Conservation (phyloP, 306 rosid genomes). For the Vachellia pachyceras region DNA sequence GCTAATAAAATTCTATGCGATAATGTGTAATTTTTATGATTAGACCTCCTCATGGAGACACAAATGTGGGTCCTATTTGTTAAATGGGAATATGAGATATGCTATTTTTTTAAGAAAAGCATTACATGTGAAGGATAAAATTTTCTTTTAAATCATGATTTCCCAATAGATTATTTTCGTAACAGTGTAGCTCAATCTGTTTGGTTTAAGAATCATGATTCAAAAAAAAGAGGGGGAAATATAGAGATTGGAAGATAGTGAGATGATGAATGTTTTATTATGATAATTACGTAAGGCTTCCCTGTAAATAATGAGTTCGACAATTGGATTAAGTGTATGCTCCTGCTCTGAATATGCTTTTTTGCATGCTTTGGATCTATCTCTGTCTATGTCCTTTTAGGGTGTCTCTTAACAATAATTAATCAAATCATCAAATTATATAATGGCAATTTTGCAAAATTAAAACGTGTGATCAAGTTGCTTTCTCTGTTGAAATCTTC, state of each 20-base stretch:
- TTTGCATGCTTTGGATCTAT: no score
- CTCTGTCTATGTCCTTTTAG: no score
- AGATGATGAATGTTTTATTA: no score
- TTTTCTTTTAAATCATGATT: background rate
- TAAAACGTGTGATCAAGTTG: no score
- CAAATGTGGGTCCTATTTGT: background rate
- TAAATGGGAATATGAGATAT: background rate
- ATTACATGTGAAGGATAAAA: background rate
- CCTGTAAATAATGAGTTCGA: background rate
- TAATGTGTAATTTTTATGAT: conserved; percentile 21
- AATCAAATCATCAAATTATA: no score
- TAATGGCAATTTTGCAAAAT: no score
- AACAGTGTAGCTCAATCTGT: background rate
- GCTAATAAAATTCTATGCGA: background rate
- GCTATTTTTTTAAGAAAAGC: background rate
- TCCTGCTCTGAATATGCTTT: background rate
- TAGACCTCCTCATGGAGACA: background rate
- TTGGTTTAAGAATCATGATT: background rate
- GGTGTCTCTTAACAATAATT: no score
- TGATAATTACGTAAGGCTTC: no score
- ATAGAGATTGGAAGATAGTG: no score
- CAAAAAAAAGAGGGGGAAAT: no score
- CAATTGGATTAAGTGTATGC: background rate
- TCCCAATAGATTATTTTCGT: background rate
- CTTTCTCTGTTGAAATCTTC: no score